Base-by-base conservation (phyloP, 495 filamentous ascomycete species). In the Rusavskia elegans region DNA sequence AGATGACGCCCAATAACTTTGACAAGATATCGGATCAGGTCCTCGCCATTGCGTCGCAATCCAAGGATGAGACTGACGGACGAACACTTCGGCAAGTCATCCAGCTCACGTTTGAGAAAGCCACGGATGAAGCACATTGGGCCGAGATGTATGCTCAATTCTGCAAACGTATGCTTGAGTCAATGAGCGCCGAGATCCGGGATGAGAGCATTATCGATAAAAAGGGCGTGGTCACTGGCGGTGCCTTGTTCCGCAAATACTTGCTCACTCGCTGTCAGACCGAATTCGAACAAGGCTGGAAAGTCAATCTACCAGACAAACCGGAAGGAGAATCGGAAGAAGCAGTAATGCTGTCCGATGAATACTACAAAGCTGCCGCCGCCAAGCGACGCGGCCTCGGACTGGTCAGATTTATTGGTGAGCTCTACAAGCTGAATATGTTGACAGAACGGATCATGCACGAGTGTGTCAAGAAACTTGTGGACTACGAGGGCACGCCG, bases 1-100 rank as follows among this genome's bases (percentile, higher is more conserved):
- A 97, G 83, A 97, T 99, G 93, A 96, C 92, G 0, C 92, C 92
- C 1, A 92, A 97, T 70, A 97, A 96, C 60, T 99, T 99, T 64
- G 89, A 96, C 59, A 87, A 83, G 73, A 95, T 99, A 53, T 74
- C 92, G 19, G 82, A 85, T 48, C 89, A 97, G 66, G 95, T 99
- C 50, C 76, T 97, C 25, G 78, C 82, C 37, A 97, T 99, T 60
- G 87, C 90, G 35, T 82, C 78, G 10, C 92, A 99, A 63, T 97
- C 92, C 32, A 95, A 93, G 75, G 83, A 90, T 61, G 92, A 99
- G 72, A 76, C 77, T 6, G 93, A 99, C 63, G 92, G 92, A 37
- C 83, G 92, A 17, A 97, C 93, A 2, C 75, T 99, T 49, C 84
- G 92, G 59, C 92, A 99, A 66, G 89, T 97, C 63, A 99, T 99